phyloP scores from a whole-genome alignment of 192 early-diverging fungal genomes.

The Irineochytrium annulatum region DNA sequence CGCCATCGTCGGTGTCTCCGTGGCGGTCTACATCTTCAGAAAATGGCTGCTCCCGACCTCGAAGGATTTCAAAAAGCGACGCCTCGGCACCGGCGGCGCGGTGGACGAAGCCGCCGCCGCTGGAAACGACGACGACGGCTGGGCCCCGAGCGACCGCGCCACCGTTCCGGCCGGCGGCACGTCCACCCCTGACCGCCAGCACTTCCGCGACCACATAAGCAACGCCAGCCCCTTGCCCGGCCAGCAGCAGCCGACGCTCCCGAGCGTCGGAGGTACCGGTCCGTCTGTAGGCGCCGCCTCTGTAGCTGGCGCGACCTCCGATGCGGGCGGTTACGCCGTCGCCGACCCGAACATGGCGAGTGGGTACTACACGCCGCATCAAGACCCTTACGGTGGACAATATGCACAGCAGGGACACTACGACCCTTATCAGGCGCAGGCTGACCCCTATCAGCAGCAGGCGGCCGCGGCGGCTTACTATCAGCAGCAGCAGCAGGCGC shows the following conservation, averaged over 20 bases:
- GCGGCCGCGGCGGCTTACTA: no score
- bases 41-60: conserved; percentile 8
- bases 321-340: neutral
- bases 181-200: neutral
- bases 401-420: no score
- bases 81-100: neutral
- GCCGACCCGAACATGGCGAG: neutral
- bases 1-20: neutral
- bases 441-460: no score
- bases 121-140: neutral
- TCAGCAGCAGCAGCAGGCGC: no score
- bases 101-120: neutral
- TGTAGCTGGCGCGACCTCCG: neutral
- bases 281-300: neutral
- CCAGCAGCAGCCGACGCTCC: neutral
- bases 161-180: neutral
- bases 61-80: neutral
- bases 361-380: neutral
- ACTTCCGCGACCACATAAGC: neutral
- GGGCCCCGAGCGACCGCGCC: neutral
- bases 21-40: conserved; percentile 6
- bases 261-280: neutral
- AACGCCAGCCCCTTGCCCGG: neutral
- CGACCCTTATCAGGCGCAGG: no score
- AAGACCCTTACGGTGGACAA: no score